These are phyloP conservation scores for Cladosporium austrohemisphaericum DNA, from an alignment of 2,329 filamentous ascomycete genomes.

Conservation along the genomic window DNA sequence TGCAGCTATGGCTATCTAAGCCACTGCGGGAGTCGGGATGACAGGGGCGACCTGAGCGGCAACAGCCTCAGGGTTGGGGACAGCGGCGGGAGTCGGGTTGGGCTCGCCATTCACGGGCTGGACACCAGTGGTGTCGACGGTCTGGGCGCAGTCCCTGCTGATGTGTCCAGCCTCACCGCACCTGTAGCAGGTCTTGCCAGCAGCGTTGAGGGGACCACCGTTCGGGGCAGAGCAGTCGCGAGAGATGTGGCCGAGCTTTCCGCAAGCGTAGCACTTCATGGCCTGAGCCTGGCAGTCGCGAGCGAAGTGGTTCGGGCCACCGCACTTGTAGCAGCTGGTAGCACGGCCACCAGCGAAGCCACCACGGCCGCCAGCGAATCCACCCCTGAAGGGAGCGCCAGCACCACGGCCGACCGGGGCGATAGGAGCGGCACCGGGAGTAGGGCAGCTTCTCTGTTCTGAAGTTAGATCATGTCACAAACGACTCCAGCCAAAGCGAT, in stretches of 20 bases:
- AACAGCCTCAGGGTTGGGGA: constrained; percentile 19
- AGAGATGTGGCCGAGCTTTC: constrained; percentile 91
- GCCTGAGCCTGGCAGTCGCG: constrained; percentile 97
- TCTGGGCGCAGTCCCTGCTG: constrained; percentile 89
- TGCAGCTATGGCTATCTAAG: constrained; percentile 12
- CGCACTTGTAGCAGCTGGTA: constrained; percentile 67
- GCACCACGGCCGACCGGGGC: constrained; percentile 56
- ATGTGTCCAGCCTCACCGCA: constrained; percentile 96
- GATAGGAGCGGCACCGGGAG: constrained; percentile 60
- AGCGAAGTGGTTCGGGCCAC: constrained; percentile 93
- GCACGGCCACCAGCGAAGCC: constrained; percentile 64
- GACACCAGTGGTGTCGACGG: constrained; percentile 45
- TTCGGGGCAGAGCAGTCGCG: constrained; percentile 95
- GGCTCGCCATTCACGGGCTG: constrained; percentile 31
- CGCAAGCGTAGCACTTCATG: constrained; percentile 98
- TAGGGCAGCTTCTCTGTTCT: constrained; percentile 73
- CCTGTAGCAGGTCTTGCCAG: constrained; percentile 97
- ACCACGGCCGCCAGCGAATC: constrained; percentile 64
- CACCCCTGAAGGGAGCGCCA: constrained; percentile 63
- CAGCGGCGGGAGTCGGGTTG: constrained; percentile 33
- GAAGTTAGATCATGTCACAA: constrained; percentile 2
- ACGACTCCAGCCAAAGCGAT: constrained; percentile 1
- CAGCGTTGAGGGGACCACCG: constrained; percentile 89
- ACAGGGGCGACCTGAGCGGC: constrained; percentile 14
- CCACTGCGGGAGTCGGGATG: constrained; percentile 11